A percentile compares a stretch with the other conserved stretches of the same genome.
These are phyloP conservation scores for Silene coronaria DNA, from an alignment of 179 eudicot genomes.

Conservation along the genomic window DNA sequence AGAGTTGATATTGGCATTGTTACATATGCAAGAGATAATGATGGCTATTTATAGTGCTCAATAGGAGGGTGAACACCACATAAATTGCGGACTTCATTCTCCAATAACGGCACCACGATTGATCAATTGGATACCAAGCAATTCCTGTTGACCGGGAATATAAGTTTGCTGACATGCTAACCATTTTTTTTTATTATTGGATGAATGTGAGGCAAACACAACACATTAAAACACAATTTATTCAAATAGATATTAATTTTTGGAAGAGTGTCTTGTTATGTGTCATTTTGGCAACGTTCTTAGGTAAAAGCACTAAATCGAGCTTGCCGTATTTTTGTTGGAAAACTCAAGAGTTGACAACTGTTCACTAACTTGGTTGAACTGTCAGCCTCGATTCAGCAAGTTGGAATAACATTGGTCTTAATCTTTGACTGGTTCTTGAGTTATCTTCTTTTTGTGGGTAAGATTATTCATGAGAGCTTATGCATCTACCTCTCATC, in stretches of 20 bases:
- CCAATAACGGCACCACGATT: too few species aligned
- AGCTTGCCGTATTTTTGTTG: neutral
- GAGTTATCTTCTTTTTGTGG: neutral
- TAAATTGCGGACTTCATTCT: too few species aligned
- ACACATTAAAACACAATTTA: neutral
- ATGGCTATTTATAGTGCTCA: too few species aligned
- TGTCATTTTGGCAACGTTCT: neutral
- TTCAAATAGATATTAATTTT: neutral
- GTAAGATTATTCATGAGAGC: neutral
- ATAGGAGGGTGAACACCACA: too few species aligned
- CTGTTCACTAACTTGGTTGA: neutral
- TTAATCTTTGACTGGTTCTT: neutral
- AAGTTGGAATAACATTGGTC: neutral
- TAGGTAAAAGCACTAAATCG: neutral
- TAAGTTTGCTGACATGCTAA: too few species aligned
- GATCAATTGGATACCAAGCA: too few species aligned
- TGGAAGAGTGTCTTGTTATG: neutral
- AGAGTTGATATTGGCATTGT: too few species aligned
- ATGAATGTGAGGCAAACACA: too few species aligned
- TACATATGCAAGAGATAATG: too few species aligned
- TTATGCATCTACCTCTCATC: neutral
- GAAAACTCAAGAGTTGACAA: neutral
- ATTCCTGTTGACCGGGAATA: too few species aligned
- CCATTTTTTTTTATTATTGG: too few species aligned
- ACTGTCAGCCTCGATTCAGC: neutral